Evolutionary conservation across 768 basidiomycete genomes (phyloP).

Genomic region (Boletus speciosus): DNA sequence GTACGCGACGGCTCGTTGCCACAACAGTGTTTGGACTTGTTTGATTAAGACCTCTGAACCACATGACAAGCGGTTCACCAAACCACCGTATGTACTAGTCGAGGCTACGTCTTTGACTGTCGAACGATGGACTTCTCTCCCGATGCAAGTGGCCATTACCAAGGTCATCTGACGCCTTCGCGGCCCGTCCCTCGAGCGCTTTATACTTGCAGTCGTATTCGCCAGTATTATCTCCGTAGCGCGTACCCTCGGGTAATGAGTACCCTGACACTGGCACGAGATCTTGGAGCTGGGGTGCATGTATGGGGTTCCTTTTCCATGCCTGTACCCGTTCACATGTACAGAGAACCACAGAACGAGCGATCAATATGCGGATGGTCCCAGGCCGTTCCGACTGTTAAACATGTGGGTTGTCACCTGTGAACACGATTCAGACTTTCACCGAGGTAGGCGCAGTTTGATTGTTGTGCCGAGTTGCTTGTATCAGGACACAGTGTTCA

Average conservation of each 20-base stretch:
- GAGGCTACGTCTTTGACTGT: not conserved
- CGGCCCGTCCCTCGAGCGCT: not conserved
- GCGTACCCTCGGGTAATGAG: too few species aligned
- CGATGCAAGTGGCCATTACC: not conserved
- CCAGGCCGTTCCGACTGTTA: too few species aligned
- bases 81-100: not conserved
- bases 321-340: too few species aligned
- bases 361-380: too few species aligned
- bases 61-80: too few species aligned
- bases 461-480: too few species aligned
- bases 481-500: not conserved
- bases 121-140: not conserved
- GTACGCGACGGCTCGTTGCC: slow-evolving; percentile 9
- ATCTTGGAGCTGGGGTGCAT: too few species aligned
- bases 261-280: too few species aligned
- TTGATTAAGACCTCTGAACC: not conserved
- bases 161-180: not conserved
- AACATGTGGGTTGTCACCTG: too few species aligned
- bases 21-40: slow-evolving; percentile 23
- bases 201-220: not conserved
- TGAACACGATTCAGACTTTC: too few species aligned
- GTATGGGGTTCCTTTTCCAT: too few species aligned
- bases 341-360: not conserved
- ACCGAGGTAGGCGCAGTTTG: too few species aligned
- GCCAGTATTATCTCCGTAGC: not conserved